phyloP scores from a whole-genome alignment of 768 basidiomycete genomes.

The Dentipellis fragilis region DNA sequence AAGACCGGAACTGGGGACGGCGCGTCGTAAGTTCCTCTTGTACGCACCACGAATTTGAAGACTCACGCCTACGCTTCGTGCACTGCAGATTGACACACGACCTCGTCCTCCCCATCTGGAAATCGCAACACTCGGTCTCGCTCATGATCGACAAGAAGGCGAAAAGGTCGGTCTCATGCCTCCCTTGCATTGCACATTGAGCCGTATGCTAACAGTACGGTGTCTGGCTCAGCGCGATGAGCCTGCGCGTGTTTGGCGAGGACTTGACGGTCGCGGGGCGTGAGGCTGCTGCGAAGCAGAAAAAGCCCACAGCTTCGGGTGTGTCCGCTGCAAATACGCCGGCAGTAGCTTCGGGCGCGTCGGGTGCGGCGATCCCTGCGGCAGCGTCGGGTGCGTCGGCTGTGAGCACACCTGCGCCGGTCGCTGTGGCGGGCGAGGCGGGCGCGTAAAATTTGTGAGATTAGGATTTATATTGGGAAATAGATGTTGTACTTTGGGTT shows the following conservation, averaged over 20 bases:
- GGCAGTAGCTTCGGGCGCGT: not conserved
- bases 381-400: too few relatives aligned
- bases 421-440: too few relatives aligned
- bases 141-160: slow-evolving; percentile 97
- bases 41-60: not conserved
- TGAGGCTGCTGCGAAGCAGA: slow-evolving; percentile 23
- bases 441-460: too few relatives aligned
- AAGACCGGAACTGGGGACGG: slow-evolving; percentile 40
- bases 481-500: too few relatives aligned
- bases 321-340: not conserved
- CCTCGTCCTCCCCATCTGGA: slow-evolving; percentile 92
- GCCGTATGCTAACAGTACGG: not conserved
- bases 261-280: slow-evolving; percentile 55
- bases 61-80: not conserved
- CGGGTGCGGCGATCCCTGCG: not conserved
- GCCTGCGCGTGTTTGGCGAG: slow-evolving; percentile 72
- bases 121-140: slow-evolving; percentile 75
- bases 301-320: not conserved
- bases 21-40: slow-evolving; percentile 32
- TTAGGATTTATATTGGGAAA: too few relatives aligned
- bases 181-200: not conserved
- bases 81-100: slow-evolving; percentile 57
- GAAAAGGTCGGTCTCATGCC: slow-evolving; percentile 55
- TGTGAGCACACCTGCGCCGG: too few relatives aligned
- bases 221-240: slow-evolving; percentile 55